These are phyloP conservation scores for Talaromyces sp. DNA, from an alignment of 2,329 filamentous ascomycete genomes.

Conservation along the genomic window DNA sequence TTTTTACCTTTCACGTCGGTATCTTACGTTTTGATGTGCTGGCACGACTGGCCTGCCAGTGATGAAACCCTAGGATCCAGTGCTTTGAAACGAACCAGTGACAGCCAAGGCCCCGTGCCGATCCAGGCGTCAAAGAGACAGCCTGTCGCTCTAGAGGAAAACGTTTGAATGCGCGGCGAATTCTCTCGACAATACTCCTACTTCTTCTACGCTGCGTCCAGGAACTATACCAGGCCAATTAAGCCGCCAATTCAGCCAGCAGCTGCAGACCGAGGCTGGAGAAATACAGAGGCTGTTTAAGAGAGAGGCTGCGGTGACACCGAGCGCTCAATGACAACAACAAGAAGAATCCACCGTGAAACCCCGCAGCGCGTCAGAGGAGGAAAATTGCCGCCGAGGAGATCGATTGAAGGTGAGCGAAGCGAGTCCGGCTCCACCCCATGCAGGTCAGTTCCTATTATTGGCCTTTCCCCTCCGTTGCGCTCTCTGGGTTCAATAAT, in stretches of 20 bases:
- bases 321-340: neutral
- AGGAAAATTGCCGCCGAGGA: conserved; percentile 11
- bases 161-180: neutral
- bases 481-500: neutral
- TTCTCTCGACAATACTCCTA: too few relatives aligned
- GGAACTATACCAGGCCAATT: neutral
- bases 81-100: conserved; percentile 38
- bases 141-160: conserved; percentile 9
- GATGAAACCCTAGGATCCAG: conserved; percentile 52
- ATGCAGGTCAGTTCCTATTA: neutral
- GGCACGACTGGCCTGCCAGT: conserved; percentile 80
- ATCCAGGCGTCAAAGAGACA: conserved; percentile 29
- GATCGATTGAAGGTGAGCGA: neutral
- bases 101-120: conserved; percentile 30
- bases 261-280: neutral
- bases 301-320: neutral
- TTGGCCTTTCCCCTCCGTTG: neutral
- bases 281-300: neutral
- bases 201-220: neutral
- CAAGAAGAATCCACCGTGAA: conserved; percentile 5
- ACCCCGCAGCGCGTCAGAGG: conserved; percentile 24
- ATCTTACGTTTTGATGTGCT: conserved; percentile 62
- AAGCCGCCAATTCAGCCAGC: neutral
- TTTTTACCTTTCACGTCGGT: conserved; percentile 5
- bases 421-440: neutral